Evolutionary conservation across 1,284 basidiomycete species (phyloP).

Genomic region (Papiliotrema fonsecae): DNA sequence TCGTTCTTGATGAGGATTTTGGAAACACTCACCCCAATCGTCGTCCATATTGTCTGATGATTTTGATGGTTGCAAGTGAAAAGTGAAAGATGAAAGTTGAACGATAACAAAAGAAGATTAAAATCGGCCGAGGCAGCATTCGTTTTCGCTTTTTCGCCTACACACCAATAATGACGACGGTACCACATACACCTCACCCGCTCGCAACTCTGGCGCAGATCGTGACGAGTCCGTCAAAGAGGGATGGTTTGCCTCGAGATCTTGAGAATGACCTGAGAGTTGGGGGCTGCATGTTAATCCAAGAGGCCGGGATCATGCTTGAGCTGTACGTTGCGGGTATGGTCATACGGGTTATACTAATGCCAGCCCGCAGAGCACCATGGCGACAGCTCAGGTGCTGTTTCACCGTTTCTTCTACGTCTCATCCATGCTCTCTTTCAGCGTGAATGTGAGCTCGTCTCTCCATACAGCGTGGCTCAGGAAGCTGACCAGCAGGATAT

Average conservation of each 20-base stretch:
- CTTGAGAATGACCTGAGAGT: slow-evolving; percentile 82
- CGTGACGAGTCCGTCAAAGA: slow-evolving; percentile 67
- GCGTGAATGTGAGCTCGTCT: slow-evolving; percentile 66
- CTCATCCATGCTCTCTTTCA: slow-evolving; percentile 87
- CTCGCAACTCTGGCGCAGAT: slow-evolving; percentile 78
- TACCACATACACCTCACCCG: slow-evolving; percentile 64
- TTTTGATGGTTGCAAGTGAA: not conserved
- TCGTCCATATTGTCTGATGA: slow-evolving; percentile 8
- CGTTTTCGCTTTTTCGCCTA: too few species aligned
- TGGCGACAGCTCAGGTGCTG: slow-evolving; percentile 91
- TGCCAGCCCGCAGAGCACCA: slow-evolving; percentile 85
- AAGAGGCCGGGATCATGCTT: slow-evolving; percentile 86
- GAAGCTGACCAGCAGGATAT: slow-evolving; percentile 61
- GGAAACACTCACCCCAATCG: slow-evolving; percentile 37
- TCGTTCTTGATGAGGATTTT: not conserved
- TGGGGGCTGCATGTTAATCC: slow-evolving; percentile 86
- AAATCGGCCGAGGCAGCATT: not conserved
- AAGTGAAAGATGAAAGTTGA: not conserved
- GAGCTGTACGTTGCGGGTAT: slow-evolving; percentile 62
- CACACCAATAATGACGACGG: not conserved
- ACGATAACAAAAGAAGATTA: not conserved
- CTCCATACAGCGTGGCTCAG: not conserved
- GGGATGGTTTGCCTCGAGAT: slow-evolving; percentile 73
- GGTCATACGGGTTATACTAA: not conserved
- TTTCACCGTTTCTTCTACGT: slow-evolving; percentile 98